Conservation (phyloP, 805 yeast genomes). For the Cyberlindnera xylosilytica region DNA sequence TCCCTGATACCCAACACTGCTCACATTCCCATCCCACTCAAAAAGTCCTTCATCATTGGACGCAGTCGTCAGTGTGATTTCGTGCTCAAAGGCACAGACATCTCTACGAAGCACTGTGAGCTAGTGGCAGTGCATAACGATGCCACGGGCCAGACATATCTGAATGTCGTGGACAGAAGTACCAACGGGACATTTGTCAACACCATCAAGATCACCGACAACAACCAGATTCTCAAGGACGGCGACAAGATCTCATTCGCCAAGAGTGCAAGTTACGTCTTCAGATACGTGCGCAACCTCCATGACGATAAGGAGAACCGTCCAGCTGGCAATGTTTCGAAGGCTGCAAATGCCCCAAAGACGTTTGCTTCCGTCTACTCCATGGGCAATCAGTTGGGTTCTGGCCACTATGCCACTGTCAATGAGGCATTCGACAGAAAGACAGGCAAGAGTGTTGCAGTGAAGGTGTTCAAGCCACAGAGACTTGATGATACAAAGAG, state of each 20-base stretch:
- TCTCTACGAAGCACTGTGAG: slow-evolving; percentile 64
- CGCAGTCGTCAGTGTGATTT: slow-evolving; percentile 61
- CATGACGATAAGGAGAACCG: slow-evolving; percentile 18
- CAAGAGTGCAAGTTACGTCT: slow-evolving; percentile 47
- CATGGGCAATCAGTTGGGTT: slow-evolving; percentile 57
- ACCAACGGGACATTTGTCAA: slow-evolving; percentile 69
- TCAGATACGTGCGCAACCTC: slow-evolving; percentile 36
- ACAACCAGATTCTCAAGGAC: slow-evolving; percentile 48
- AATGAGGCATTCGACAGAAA: slow-evolving; percentile 59
- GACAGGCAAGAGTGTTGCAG: slow-evolving; percentile 64
- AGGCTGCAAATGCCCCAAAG: not conserved
- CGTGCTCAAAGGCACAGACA: slow-evolving; percentile 50
- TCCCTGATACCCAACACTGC: slow-evolving; percentile 11
- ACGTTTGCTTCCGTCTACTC: slow-evolving; percentile 54
- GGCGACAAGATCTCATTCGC: slow-evolving; percentile 65
- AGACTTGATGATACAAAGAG: slow-evolving; percentile 38
- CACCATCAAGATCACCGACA: slow-evolving; percentile 46
- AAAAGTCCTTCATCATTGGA: slow-evolving; percentile 41
- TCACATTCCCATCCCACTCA: slow-evolving; percentile 30
- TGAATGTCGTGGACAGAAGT: slow-evolving; percentile 51
- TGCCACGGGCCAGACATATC: slow-evolving; percentile 32
- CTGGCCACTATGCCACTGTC: slow-evolving; percentile 82
- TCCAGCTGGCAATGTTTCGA: not conserved
- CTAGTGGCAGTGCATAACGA: slow-evolving; percentile 41
- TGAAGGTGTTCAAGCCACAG: slow-evolving; percentile 68